Percentiles rank a stretch among this genome's conserved stretches.
These are phyloP conservation scores for Lactarius deliciosus DNA, from an alignment of 768 basidiomycete genomes.

Conservation along the genomic window DNA sequence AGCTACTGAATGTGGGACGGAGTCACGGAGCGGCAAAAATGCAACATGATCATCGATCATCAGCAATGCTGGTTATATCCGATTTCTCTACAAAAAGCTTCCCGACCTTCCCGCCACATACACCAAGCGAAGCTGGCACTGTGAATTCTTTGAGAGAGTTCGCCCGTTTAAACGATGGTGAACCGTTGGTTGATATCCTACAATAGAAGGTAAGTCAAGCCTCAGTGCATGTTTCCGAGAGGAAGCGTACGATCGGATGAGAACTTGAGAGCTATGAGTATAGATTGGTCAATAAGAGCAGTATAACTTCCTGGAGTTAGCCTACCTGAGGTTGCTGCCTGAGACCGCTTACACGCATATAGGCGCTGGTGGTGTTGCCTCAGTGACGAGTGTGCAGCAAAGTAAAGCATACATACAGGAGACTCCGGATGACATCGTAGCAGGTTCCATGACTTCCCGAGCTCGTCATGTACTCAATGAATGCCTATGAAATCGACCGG, in stretches of 20 bases:
- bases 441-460: neutral
- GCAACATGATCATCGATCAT: no score
- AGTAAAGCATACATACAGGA: neutral
- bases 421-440: neutral
- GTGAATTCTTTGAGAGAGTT: neutral
- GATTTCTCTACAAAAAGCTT: no score
- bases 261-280: conserved; percentile 10
- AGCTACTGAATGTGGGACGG: no score
- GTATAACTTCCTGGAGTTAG: no score
- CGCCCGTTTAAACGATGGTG: neutral
- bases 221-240: neutral
- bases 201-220: neutral
- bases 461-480: conserved; percentile 1
- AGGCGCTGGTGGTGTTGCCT: neutral
- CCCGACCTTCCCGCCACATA: no score
- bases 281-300: neutral
- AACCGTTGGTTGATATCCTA: neutral
- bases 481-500: neutral
- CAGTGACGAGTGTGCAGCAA: neutral
- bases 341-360: neutral
- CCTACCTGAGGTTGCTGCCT: conserved; percentile 6
- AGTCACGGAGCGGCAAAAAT: no score
- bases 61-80: no score
- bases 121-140: neutral
- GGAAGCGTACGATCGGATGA: neutral